Conservation (phyloP, 2,329 filamentous ascomycete species). For the Colletotrichum aenigma region DNA sequence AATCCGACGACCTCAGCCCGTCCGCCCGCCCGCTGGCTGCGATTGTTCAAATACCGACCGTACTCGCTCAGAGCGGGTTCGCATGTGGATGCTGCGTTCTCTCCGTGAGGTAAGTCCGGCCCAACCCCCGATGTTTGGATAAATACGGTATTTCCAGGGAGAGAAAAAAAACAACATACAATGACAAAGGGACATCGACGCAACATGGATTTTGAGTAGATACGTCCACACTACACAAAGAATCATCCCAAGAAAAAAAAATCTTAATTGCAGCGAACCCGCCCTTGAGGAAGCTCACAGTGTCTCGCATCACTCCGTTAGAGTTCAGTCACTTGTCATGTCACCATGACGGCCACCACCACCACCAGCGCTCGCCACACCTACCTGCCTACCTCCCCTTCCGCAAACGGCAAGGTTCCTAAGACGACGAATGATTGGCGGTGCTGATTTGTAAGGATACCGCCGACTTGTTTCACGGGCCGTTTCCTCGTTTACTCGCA, state of each 20-base stretch:
- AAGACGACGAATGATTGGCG: neutral
- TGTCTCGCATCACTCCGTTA: conserved; percentile 14
- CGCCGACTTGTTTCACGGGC: neutral
- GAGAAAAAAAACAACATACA: neutral
- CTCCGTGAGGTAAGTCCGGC: neutral
- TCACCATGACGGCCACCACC: conserved; percentile 4
- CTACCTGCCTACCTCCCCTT: neutral
- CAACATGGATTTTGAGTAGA: neutral
- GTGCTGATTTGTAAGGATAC: neutral
- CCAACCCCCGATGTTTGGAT: neutral
- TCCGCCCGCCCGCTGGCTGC: neutral
- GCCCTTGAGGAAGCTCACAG: neutral
- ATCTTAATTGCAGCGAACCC: neutral
- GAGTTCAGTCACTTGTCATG: conserved; percentile 19
- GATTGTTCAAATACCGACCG: neutral
- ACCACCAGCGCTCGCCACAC: neutral
- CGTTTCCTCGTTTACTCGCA: neutral
- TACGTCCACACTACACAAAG: neutral
- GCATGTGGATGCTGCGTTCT: neutral
- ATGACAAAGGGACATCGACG: neutral
- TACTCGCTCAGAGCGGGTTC: neutral
- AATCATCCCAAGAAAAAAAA: neutral
- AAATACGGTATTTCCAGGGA: neutral
- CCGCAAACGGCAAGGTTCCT: neutral
- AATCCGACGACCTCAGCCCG: neutral